Base-by-base conservation (phyloP, 805 yeast species). In the Candida mattraensis region DNA sequence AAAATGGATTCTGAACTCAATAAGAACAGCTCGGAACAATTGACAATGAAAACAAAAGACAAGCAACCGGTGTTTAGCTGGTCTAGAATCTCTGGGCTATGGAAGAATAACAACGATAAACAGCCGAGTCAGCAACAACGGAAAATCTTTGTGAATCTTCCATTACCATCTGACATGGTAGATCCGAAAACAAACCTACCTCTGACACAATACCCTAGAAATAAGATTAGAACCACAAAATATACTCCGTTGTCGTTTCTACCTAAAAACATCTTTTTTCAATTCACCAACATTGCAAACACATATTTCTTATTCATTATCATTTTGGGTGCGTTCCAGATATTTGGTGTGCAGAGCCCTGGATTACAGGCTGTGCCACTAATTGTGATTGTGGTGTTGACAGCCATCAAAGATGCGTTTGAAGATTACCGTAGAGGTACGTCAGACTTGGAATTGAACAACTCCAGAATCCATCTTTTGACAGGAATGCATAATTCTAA, bases 311-410 rank as follows among this genome's bases (percentile, higher is more conserved):
- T 78, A 47, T 47, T 74, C 13, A 61, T 76, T 50, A 71, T 73
- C 39, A 74, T 78, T 20, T 56, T 78, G 44, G 82, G 83, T 28
- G 74, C 72, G 19, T 80, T 81, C 58, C 68, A 77, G 43, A 76
- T 84, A 29, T 84, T 84, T 55, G 94, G 94, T 30, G 88, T 82
- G 14, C 69, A 75, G 20, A 69, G 68, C 40, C 88, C 93, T 1
- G 91, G 78, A 2, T 64, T 84, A 51, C 82, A 84, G 14, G 85
- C 88, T 3, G 89, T 83, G 21, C 94, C 94, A 3, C 73, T 84
- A 54, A 81, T 83, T 56, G 89, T 84, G 37, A 83, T 84, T 65
- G 88, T 84, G 13, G 67, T 70, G 36, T 65, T 84, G 45, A 84
- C 93, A 3, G 89, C 87, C 4, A 54, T 80, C 44, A 81, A 83